Percentiles rank a stretch among this genome's conserved stretches.
phyloP scores from a whole-genome alignment of 768 basidiomycete species.

The Rhizopogon rudus region DNA sequence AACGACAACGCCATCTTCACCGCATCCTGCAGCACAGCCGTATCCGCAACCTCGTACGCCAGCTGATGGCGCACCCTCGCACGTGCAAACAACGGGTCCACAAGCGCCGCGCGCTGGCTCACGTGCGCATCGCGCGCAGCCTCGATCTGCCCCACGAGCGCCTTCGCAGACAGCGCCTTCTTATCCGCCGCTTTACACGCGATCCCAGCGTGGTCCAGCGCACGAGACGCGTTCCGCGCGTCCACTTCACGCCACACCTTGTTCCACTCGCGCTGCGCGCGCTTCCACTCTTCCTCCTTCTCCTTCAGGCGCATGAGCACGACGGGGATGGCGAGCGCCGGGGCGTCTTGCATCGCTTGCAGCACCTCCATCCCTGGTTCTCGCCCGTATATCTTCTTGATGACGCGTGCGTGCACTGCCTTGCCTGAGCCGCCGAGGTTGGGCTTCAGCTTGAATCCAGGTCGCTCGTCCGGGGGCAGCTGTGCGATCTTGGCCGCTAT shows the following conservation, averaged over 20 bases:
- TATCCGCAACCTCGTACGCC: constrained; percentile 70
- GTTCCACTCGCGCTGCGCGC: constrained; percentile 97
- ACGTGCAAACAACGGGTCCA: constrained; percentile 49
- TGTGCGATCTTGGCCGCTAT: constrained; percentile 82
- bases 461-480: constrained; percentile 74
- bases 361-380: constrained; percentile 80
- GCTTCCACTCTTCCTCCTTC: constrained; percentile 98
- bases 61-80: constrained; percentile 74
- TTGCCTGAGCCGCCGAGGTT: constrained; percentile 82
- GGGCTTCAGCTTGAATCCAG: constrained; percentile 80
- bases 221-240: constrained; percentile 88
- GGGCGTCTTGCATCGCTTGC: constrained; percentile 88
- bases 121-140: constrained; percentile 78
- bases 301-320: constrained; percentile 86
- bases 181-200: constrained; percentile 90
- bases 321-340: constrained; percentile 83
- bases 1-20: constrained; percentile 87
- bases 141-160: constrained; percentile 82
- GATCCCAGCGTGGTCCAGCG: constrained; percentile 90
- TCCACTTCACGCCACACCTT: constrained; percentile 98
- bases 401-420: constrained; percentile 85
- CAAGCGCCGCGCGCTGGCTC: constrained; percentile 60
- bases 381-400: constrained; percentile 96
- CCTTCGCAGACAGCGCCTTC: constrained; percentile 69
- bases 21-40: constrained; percentile 76